Base-by-base conservation (phyloP, 805 yeast species). In the Candida vaughaniae region DNA sequence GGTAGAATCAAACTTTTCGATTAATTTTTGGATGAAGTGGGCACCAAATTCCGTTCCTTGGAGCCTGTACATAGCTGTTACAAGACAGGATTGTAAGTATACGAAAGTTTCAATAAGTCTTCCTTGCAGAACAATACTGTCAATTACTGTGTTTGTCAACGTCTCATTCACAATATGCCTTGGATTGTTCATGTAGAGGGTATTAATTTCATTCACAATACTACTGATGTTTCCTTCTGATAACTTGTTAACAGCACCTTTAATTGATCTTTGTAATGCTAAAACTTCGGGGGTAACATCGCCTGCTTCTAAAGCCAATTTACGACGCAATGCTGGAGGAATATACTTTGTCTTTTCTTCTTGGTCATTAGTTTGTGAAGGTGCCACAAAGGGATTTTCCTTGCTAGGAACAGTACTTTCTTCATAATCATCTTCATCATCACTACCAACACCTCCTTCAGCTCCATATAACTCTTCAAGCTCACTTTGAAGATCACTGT, bases 1-100 rank as follows among this genome's bases (percentile, higher is more conserved):
- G 36, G 51, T 56, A 3, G 51, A 50, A 25, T 82, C 80, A 49
- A 85, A 78, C 38, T 68, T 71, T 43, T 86, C 95, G n/a, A 90
- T 85, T 38, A 85, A 55, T 0, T 77, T 69, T 55, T 93, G 99
- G 22, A 89, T 70, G 41, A 89, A 82, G 48, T 68, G 75, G 0
- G 97, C 99, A 42, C 96, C 97, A 57, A 88, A 84, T 44, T 88
- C 96, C 25, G 81, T 77, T 15, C 99, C 98, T 48, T 85, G 85
- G 15, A 80, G 52, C 42, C 85, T 73, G 62, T 85, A 88, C 16
- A 93, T 57, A 1, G 95, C 82, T 16, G 81, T 81, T 2, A 82
- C 75, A 6, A 88, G 69, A 5, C 88, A 82, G 1, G 95, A 84
- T 57, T 91, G 90, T 22, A 86, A 69, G 42, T 84, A 75, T 26